These are phyloP conservation scores for Ganoderma multipileum DNA, from an alignment of 1,284 basidiomycete species.

Conservation along the genomic window DNA sequence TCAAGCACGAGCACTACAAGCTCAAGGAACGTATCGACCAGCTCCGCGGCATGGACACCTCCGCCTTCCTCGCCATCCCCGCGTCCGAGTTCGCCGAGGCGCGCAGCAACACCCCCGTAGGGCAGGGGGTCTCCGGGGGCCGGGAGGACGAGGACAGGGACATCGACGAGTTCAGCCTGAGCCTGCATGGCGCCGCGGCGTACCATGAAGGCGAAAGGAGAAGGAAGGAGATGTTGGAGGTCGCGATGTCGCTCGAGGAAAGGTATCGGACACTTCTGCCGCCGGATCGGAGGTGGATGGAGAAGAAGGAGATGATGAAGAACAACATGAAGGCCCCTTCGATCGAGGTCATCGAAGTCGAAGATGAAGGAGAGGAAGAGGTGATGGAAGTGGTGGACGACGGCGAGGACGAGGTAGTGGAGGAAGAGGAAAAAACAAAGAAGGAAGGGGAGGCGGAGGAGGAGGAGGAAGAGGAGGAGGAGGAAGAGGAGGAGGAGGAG, in stretches of 20 bases:
- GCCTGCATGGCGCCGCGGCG: constrained; percentile 48
- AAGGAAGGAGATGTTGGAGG: constrained; percentile 71
- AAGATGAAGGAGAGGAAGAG: constrained; percentile 13
- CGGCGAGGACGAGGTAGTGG: constrained; percentile 17
- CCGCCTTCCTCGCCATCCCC: constrained; percentile 70
- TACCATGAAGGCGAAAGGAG: constrained; percentile 73
- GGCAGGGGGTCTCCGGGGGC: constrained; percentile 36
- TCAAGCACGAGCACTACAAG: constrained; percentile 91
- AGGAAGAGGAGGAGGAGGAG: constrained; percentile 14
- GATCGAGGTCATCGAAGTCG: constrained; percentile 15
- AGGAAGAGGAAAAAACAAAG: constrained; percentile 21
- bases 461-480: constrained; percentile 18
- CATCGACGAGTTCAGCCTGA: constrained; percentile 36
- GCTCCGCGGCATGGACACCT: constrained; percentile 73
- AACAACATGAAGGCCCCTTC: constrained; percentile 15
- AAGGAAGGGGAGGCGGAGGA: constrained; percentile 18
- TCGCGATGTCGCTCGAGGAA: constrained; percentile 68
- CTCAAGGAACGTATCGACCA: constrained; percentile 89
- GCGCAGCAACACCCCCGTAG: constrained; percentile 18
- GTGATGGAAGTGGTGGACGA: constrained; percentile 12
- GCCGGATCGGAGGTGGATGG: constrained; percentile 51
- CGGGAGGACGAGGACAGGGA: constrained; percentile 25
- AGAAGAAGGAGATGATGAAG: constrained; percentile 28
- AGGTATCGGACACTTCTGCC: constrained; percentile 75
- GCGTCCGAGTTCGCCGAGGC: constrained; percentile 53